These are phyloP conservation scores for Metschnikowia shivogae DNA, from an alignment of 805 yeast genomes.

Conservation along the genomic window DNA sequence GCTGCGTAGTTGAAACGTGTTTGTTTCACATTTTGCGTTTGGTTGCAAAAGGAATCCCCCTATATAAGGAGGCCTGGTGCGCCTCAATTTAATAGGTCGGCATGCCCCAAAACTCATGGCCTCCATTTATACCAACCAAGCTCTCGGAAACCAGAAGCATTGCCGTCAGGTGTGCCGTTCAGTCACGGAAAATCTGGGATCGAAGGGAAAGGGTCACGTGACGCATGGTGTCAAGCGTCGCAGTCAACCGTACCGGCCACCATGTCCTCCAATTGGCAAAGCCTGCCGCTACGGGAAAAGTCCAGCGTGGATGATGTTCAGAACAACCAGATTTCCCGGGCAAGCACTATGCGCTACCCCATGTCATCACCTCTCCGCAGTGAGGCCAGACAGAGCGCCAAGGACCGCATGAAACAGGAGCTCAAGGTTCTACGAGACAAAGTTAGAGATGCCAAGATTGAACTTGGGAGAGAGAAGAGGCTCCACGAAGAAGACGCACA, in stretches of 20 bases:
- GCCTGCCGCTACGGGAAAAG: constrained; percentile 12
- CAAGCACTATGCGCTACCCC: constrained; percentile 12
- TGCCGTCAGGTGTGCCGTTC: too few relatives aligned
- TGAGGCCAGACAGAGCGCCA: background rate
- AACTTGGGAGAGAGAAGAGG: constrained; percentile 13
- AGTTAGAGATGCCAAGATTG: constrained; percentile 10
- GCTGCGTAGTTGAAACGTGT: background rate
- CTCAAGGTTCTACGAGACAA: constrained; percentile 10
- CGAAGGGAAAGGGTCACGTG: background rate
- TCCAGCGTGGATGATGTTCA: constrained; percentile 8
- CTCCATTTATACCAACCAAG: background rate
- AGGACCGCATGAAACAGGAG: constrained; percentile 4
- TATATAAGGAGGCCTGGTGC: background rate
- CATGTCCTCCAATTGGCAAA: constrained; percentile 10
- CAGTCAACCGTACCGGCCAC: background rate
- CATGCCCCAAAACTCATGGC: too few relatives aligned
- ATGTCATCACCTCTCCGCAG: constrained; percentile 15
- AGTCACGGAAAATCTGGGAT: background rate
- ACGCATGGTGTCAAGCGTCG: background rate
- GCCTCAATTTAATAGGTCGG: background rate
- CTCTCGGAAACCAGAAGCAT: too few relatives aligned
- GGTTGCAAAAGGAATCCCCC: background rate
- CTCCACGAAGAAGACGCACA: constrained; percentile 7
- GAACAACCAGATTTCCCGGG: constrained; percentile 12
- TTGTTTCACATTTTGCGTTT: background rate